Conservation (phyloP, 2,329 filamentous ascomycete genomes). For the Amesomyces nigricolor region DNA sequence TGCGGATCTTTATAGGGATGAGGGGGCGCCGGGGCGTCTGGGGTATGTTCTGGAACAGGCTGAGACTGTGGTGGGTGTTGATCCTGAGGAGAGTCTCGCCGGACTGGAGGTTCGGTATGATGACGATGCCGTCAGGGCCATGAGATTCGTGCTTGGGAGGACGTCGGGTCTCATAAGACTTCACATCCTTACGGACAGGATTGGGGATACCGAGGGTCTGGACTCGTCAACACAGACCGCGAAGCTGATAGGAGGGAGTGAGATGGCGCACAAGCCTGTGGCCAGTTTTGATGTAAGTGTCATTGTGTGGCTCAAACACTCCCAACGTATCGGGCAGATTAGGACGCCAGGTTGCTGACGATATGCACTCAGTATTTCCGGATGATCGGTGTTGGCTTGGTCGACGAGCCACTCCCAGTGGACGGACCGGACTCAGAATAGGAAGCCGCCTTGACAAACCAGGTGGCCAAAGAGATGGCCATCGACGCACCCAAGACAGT, state of each 20-base stretch:
- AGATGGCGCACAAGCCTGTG: neutral
- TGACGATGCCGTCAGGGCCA: conserved; percentile 1
- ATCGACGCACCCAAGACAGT: no score
- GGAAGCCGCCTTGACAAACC: no score
- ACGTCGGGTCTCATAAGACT: neutral
- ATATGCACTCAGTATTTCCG: no score
- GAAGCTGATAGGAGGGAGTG: neutral
- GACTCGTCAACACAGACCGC: neutral
- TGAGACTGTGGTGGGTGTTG: conserved; percentile 6
- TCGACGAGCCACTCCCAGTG: no score
- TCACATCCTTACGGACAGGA: conserved; percentile 1
- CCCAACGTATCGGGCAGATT: no score
- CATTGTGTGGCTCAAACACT: no score
- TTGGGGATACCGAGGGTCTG: conserved; percentile 3
- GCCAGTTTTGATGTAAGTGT: conserved; percentile 15
- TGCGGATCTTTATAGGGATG: conserved; percentile 1
- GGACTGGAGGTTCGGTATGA: conserved; percentile 5
- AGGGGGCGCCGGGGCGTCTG: neutral
- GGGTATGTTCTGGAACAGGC: conserved; percentile 2
- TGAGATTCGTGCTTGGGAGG: conserved; percentile 1
- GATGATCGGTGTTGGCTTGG: no score
- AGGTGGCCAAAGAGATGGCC: no score
- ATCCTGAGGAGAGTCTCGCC: neutral
- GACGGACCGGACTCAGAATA: no score
- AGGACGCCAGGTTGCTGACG: no score